A percentile compares a stretch with the other conserved stretches of the same genome.
These are phyloP conservation scores for Diaporthe eres DNA, from an alignment of 2,329 filamentous ascomycete species.

Conservation along the genomic window DNA sequence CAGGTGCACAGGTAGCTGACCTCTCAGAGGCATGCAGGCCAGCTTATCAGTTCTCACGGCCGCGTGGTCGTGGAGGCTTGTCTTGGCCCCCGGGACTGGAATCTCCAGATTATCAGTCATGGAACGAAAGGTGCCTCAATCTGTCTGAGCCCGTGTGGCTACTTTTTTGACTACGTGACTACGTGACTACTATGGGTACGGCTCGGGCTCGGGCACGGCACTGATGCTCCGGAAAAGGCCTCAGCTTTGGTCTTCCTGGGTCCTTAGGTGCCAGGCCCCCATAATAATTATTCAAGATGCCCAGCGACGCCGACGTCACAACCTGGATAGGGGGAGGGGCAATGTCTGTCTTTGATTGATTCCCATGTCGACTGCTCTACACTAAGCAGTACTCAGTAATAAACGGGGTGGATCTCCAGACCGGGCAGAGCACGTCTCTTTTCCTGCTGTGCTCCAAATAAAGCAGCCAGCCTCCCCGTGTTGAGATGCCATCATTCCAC, in stretches of 20 bases:
- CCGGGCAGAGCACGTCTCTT: constrained; percentile 8
- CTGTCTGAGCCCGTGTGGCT: neutral
- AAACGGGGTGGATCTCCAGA: neutral
- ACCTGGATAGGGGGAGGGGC: constrained; percentile 31
- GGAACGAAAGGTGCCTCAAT: neutral
- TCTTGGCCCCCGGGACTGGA: constrained; percentile 4
- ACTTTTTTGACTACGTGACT: neutral
- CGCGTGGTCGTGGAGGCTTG: neutral
- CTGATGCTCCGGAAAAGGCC: constrained; percentile 3
- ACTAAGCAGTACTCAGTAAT: neutral
- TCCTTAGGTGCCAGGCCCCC: constrained; percentile 12
- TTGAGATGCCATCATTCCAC: constrained; percentile 2
- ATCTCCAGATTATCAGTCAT: neutral
- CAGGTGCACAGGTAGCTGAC: neutral
- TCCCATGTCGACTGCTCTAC: constrained; percentile 8
- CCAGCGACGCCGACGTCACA: constrained; percentile 26
- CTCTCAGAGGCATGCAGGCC: neutral
- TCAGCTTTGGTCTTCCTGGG: neutral
- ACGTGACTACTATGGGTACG: neutral
- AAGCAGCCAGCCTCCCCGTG: constrained; percentile 10
- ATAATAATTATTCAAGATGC: constrained; percentile 26
- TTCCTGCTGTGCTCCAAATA: constrained; percentile 16
- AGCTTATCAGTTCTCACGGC: constrained; percentile 20
- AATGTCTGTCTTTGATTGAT: constrained; percentile 33
- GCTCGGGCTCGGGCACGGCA: constrained; percentile 6